Evolutionary conservation across 331 rosid species (phyloP).

Genomic region (Rhamnella rubrinervis): DNA sequence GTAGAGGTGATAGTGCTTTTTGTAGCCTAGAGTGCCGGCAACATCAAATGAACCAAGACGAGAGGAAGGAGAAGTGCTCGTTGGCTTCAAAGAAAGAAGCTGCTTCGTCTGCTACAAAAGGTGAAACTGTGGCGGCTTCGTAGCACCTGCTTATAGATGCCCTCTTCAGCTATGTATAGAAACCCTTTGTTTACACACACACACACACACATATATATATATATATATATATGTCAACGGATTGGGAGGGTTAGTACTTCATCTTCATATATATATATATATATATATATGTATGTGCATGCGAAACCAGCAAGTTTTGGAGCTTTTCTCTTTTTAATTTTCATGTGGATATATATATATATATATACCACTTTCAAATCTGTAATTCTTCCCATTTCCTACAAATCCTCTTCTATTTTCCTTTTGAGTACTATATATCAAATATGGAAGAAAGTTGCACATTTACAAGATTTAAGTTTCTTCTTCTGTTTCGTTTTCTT

Average conservation of each 20-base stretch:
- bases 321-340: neutral
- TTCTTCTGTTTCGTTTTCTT: neutral
- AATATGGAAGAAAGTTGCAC: constrained; percentile 5
- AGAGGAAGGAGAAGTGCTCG: constrained; percentile 57
- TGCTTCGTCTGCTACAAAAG: constrained; percentile 18
- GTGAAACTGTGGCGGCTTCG: constrained; percentile 47
- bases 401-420: neutral
- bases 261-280: constrained; percentile 2
- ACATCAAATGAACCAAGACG: constrained; percentile 80
- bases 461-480: neutral
- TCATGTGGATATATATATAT: neutral
- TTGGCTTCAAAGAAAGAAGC: constrained; percentile 46
- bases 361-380: neutral
- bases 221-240: neutral
- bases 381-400: constrained; percentile 14
- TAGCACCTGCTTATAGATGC: constrained; percentile 1
- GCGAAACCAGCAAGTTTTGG: constrained; percentile 7
- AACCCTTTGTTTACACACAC: neutral
- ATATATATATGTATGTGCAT: neutral
- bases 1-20: constrained; percentile 84
- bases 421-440: neutral
- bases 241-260: neutral
- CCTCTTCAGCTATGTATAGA: too few relatives aligned
- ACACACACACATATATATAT: constrained; percentile 5
- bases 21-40: constrained; percentile 90